Conservation (phyloP, 495 filamentous ascomycete species). For the Tuber melanosporum region DNA sequence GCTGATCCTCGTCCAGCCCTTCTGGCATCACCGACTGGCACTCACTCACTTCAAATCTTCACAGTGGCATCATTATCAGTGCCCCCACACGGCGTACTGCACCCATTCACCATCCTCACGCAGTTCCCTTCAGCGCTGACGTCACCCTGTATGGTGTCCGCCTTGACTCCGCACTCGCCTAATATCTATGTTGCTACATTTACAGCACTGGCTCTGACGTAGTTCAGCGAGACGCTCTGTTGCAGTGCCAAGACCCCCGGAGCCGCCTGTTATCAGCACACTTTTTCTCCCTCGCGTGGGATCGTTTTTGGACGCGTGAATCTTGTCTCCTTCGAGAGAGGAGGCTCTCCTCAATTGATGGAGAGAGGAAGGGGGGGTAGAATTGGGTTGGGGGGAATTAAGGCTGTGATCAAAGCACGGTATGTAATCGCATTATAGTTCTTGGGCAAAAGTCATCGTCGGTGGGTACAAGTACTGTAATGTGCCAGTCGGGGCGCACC, state of each 20-base stretch:
- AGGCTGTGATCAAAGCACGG: background rate
- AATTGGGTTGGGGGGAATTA: background rate
- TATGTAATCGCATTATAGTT: background rate
- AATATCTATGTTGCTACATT: conserved; percentile 50
- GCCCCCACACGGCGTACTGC: conserved; percentile 55
- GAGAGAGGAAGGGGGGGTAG: background rate
- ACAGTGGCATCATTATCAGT: background rate
- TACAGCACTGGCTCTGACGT: conserved; percentile 51
- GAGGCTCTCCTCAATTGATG: background rate
- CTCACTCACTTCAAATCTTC: background rate
- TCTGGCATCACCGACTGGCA: background rate
- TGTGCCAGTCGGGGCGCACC: no score
- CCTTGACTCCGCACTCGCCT: conserved; percentile 51
- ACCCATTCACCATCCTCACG: conserved; percentile 47
- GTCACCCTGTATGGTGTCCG: conserved; percentile 50
- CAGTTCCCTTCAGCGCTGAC: background rate
- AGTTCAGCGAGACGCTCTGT: conserved; percentile 62
- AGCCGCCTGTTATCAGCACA: conserved; percentile 63
- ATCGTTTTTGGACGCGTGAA: background rate
- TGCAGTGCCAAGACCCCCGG: conserved; percentile 56
- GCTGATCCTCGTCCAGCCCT: conserved; percentile 10
- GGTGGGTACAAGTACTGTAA: no score
- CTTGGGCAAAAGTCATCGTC: no score
- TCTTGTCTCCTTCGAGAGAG: background rate
- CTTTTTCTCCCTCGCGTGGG: conserved; percentile 52